Evolutionary conservation across 306 rosid genomes (phyloP).

Genomic region (Mimosa bimucronata): DNA sequence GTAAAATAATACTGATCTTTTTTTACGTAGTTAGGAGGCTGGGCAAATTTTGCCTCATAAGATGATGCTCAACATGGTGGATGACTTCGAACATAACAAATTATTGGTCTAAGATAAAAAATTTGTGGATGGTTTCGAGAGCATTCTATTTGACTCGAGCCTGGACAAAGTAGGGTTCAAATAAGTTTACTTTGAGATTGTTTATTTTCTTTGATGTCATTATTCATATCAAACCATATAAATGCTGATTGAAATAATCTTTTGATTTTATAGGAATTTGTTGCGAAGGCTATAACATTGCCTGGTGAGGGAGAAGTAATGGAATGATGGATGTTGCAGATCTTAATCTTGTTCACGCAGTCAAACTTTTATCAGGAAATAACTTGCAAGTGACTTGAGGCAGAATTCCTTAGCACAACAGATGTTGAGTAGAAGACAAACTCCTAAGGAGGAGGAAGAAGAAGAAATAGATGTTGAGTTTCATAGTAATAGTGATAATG

Average conservation of each 20-base stretch:
- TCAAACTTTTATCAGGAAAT: constrained; percentile 86
- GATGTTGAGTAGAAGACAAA: no score
- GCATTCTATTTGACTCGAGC: constrained; percentile 68
- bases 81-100: constrained; percentile 78
- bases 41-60: constrained; percentile 90
- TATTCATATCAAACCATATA: constrained; percentile 6
- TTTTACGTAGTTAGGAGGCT: constrained; percentile 88
- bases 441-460: no score
- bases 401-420: constrained; percentile 65
- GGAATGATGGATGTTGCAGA: constrained; percentile 99
- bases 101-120: constrained; percentile 70
- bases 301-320: constrained; percentile 99
- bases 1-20: constrained; percentile 29
- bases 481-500: no score
- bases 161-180: constrained; percentile 78
- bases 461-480: no score
- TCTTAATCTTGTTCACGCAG: constrained; percentile 92
- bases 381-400: constrained; percentile 80
- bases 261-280: constrained; percentile 68
- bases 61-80: constrained; percentile 84
- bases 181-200: constrained; percentile 2
- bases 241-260: constrained; percentile 34
- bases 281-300: constrained; percentile 92
- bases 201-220: constrained; percentile 4
- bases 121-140: constrained; percentile 75